phyloP scores from a whole-genome alignment of 2,329 filamentous ascomycete genomes.

The Penicillium sp. region DNA sequence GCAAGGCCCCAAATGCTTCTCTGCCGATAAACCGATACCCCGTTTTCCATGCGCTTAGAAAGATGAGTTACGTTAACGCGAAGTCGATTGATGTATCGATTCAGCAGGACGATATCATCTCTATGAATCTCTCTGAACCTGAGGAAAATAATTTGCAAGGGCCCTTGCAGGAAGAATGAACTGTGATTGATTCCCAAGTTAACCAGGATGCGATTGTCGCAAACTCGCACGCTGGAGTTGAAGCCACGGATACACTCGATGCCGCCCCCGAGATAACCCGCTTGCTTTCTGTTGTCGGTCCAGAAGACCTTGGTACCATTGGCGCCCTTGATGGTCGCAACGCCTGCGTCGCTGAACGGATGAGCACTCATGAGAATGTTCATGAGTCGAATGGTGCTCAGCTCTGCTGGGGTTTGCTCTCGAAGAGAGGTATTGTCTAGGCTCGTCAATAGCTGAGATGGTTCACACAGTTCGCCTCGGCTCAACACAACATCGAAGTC shows the following conservation, averaged over 20 bases:
- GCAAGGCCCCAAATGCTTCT: conserved; percentile 13
- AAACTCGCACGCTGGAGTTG: conserved; percentile 19
- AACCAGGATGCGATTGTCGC: conserved; percentile 11
- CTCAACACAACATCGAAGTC: not conserved
- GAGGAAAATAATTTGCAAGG: not conserved
- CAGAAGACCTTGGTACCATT: conserved; percentile 20
- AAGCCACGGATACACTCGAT: conserved; percentile 19
- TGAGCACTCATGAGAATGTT: conserved; percentile 20
- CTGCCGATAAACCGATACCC: not conserved
- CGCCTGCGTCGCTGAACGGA: conserved; percentile 2
- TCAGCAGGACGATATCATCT: not conserved
- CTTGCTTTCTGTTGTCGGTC: conserved; percentile 10
- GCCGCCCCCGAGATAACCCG: conserved; percentile 4
- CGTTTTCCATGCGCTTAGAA: not conserved
- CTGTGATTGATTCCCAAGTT: conserved; percentile 24
- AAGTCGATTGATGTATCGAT: conserved; percentile 11
- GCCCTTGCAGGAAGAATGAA: conserved; percentile 10
- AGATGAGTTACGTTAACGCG: conserved; percentile 15
- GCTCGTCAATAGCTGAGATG: not conserved
- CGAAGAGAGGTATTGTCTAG: not conserved
- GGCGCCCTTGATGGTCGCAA: conserved; percentile 11
- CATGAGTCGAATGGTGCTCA: conserved; percentile 7
- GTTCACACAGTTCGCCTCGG: not conserved
- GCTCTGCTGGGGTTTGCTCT: not conserved
- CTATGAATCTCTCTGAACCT: not conserved